Percentiles rank a stretch among this genome's conserved stretches.
Conservation (phyloP, 164 flowering plant species). For the Akebia trifoliata region DNA sequence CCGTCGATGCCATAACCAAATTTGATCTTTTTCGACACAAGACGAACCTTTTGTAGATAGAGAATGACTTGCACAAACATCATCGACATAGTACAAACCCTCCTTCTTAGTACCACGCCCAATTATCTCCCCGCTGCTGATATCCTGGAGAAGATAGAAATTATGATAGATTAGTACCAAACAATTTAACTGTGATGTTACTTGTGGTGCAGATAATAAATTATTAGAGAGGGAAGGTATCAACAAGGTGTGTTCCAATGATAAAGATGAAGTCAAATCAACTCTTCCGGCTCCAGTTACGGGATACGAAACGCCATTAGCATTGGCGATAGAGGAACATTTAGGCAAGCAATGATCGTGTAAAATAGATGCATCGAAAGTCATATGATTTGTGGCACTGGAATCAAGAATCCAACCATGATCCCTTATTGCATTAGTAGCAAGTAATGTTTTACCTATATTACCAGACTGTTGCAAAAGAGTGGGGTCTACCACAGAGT, state of each 20-base stretch:
- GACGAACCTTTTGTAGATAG: background rate
- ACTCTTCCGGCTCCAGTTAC: background rate
- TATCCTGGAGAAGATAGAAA: constrained; percentile 7
- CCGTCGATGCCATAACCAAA: background rate
- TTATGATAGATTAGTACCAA: background rate
- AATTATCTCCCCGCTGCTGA: constrained; percentile 2
- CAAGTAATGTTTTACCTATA: background rate
- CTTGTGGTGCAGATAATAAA: background rate
- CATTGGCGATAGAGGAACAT: background rate
- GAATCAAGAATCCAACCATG: no score
- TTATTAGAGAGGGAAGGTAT: constrained; percentile 1
- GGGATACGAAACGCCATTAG: background rate
- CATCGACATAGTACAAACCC: no score
- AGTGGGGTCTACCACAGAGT: background rate
- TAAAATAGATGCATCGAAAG: background rate
- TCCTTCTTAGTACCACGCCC: constrained; percentile 4
- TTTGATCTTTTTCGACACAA: background rate
- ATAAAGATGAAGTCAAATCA: background rate
- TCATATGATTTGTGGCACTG: constrained; percentile 2
- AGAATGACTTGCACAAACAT: background rate
- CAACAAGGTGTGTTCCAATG: background rate
- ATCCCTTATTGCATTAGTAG: background rate
- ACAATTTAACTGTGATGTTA: background rate
- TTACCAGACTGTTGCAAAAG: background rate
- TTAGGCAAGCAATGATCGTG: background rate